A percentile compares a stretch with the other conserved stretches of the same genome.
Conservation (phyloP, 2,329 filamentous ascomycete species). For the Fusarium concolor region DNA sequence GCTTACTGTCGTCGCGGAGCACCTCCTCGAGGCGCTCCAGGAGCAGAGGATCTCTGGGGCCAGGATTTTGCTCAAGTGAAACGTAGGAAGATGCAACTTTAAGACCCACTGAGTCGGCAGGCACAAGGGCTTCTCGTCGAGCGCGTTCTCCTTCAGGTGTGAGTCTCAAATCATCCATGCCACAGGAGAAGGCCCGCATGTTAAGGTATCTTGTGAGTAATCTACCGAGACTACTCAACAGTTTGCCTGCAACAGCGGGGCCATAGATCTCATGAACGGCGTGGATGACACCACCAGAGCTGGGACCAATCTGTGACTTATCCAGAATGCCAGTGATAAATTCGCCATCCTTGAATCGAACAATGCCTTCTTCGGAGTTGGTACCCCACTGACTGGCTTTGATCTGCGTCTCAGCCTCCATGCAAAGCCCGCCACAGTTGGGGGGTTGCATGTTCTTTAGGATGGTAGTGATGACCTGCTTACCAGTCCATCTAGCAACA, state of each 20-base stretch:
- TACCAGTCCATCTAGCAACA: constrained; percentile 88
- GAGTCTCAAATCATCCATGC: constrained; percentile 93
- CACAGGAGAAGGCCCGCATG: constrained; percentile 96
- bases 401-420: constrained; percentile 83
- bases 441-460: constrained; percentile 89
- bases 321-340: constrained; percentile 92
- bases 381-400: constrained; percentile 82
- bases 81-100: constrained; percentile 90
- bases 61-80: constrained; percentile 75
- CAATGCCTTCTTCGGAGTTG: constrained; percentile 80
- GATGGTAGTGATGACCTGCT: constrained; percentile 93
- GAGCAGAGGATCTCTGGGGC: constrained; percentile 76
- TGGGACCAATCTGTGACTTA: constrained; percentile 93
- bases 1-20: constrained; percentile 89
- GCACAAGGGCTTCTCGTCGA: constrained; percentile 75
- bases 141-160: constrained; percentile 81
- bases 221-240: constrained; percentile 89
- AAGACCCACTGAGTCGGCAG: constrained; percentile 77
- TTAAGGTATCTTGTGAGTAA: constrained; percentile 90
- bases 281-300: constrained; percentile 87
- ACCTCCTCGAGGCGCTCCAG: constrained; percentile 87
- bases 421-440: constrained; percentile 79
- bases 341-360: constrained; percentile 88
- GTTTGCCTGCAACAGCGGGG: constrained; percentile 83
- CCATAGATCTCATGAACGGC: constrained; percentile 95